Conservation (phyloP, 73 alveolate genomes). For the Symbiodinium natans region DNA sequence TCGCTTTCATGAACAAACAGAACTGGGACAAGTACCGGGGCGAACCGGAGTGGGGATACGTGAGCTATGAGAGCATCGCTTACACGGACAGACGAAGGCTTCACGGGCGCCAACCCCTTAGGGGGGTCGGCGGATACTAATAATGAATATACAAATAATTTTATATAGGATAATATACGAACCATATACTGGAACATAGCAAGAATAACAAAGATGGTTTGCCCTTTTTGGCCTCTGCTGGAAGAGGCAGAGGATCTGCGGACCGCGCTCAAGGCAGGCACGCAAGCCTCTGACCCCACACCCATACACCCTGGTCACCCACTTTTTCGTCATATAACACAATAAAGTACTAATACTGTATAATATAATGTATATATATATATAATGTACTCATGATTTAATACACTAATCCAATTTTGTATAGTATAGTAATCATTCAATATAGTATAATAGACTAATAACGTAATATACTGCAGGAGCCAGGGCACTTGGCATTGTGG, state of each 20-base stretch:
- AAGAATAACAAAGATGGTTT: no score
- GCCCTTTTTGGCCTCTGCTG: not conserved
- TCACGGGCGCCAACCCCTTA: no score
- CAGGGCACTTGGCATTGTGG: slow-evolving; percentile 16
- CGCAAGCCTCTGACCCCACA: not conserved
- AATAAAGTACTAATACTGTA: not conserved
- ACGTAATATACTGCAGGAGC: not conserved
- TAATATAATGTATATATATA: no score
- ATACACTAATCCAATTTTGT: not conserved
- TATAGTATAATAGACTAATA: not conserved
- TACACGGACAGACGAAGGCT: no score
- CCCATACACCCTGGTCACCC: not conserved
- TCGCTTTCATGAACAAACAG: no score
- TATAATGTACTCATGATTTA: not conserved
- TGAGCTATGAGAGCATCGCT: no score
- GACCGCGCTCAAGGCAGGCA: slow-evolving; percentile 23
- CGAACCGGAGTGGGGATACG: no score
- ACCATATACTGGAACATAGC: no score
- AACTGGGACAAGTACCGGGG: no score
- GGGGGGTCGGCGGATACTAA: no score
- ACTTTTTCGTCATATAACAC: not conserved
- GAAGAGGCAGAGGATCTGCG: slow-evolving; percentile 61
- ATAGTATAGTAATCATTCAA: not conserved
- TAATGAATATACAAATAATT: no score
- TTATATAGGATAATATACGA: no score